Evolutionary conservation across 78 protist species (phyloP), one percentile per base, ranked within the genome.

Genomic region (Polysphondylium violaceum): DNA sequence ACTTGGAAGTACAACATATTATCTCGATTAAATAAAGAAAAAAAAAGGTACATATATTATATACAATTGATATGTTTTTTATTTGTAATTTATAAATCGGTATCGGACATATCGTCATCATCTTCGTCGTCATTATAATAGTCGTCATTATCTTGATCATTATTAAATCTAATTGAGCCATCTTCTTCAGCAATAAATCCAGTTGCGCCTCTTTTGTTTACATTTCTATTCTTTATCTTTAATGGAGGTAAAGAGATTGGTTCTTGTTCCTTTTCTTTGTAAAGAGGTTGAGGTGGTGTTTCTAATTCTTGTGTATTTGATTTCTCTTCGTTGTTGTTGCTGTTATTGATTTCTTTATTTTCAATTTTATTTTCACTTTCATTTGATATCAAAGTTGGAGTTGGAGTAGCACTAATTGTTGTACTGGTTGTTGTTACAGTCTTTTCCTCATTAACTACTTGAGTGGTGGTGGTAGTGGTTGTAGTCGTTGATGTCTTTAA

Each of bases 171-270:
- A 29, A 83, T 83, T 0, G 79, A 56, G 43, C 91, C 91, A 69
- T 83, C 91, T 59, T 83, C 91, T 27, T 83, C 91, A 0, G 79
- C 91, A 41, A 83, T 79, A 8, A 79, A 55, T 40, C 51, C 61
- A 33, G 76, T 68, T 29, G 59, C 21, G 61, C 53, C 11, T 50
- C 56, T 60, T 21, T 40, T 61, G 14, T 47, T 44, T 11, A 36
- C 55, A 29, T 60, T 75, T 59, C 41, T 38, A 29, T 33, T 36
- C 40, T 65, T 65, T 65, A 51, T 44, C 40, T 65, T 51, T 3
- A 65, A 25, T 38, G 73, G 73, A 38, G 73, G 73, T 65, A 65
- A 65, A 36, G 53, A 38, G 40, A n/a, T 67, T n/a, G 35, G 36
- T 51, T 51, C 35, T n/a, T 73, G 31, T 29, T 73, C 78, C 21